phyloP scores from a whole-genome alignment of 2,329 filamentous ascomycete genomes.

The Endothia cerciana region DNA sequence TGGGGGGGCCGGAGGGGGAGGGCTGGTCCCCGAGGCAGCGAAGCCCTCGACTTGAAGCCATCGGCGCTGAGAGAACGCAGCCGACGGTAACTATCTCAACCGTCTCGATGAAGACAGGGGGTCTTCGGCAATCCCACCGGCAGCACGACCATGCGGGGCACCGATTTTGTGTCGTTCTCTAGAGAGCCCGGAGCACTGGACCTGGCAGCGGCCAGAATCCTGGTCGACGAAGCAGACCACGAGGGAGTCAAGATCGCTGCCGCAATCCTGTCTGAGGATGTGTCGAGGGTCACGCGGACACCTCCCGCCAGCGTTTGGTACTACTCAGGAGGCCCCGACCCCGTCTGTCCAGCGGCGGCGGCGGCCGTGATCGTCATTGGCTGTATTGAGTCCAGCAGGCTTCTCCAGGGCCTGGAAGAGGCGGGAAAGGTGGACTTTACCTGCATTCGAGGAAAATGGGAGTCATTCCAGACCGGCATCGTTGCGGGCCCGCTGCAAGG shows the following conservation, averaged over 20 bases:
- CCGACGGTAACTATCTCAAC: not conserved
- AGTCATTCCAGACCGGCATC: constrained; percentile 56
- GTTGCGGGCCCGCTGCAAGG: constrained; percentile 51
- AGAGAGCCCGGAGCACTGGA: not conserved
- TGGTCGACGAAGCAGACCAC: constrained; percentile 38
- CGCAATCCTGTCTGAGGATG: constrained; percentile 37
- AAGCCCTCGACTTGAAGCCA: not conserved
- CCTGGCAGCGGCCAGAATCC: constrained; percentile 33
- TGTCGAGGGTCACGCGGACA: constrained; percentile 35
- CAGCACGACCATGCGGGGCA: not conserved
- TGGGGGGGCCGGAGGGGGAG: no score
- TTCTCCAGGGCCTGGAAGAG: constrained; percentile 51
- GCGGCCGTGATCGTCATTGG: constrained; percentile 59
- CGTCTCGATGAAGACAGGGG: not conserved
- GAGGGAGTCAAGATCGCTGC: constrained; percentile 41
- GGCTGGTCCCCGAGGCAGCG: not conserved
- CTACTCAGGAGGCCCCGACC: not conserved
- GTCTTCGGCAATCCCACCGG: not conserved
- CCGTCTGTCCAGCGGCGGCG: constrained; percentile 34
- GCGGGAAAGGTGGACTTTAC: constrained; percentile 52
- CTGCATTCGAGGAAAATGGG: constrained; percentile 58
- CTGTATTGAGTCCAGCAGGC: constrained; percentile 50
- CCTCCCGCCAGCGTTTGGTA: constrained; percentile 16
- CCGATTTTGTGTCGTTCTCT: not conserved
- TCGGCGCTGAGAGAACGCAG: not conserved